Conservation (phyloP, 371 early-diverging fungal species). For the Lichtheimia ornata region DNA sequence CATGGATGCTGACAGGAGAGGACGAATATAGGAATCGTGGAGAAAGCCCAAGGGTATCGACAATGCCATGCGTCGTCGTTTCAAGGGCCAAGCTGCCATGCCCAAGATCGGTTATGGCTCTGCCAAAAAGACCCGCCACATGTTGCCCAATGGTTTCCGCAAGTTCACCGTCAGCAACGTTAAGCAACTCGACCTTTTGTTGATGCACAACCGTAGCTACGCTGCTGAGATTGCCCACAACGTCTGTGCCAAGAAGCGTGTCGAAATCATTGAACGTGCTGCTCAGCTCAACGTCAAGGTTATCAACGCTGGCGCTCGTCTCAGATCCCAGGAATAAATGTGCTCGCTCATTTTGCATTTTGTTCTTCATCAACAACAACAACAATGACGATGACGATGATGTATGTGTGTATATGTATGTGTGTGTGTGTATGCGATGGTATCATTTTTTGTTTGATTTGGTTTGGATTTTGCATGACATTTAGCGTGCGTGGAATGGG, state of each 20-base stretch:
- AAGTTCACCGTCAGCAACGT: conserved; percentile 96
- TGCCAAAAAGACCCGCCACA: conserved; percentile 94
- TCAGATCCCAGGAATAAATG: conserved; percentile 87
- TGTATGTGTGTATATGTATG: not conserved
- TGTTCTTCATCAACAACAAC: not conserved
- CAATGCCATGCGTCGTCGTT: conserved; percentile 97
- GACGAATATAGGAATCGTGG: conserved; percentile 88
- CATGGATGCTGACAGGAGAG: not conserved
- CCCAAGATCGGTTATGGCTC: conserved; percentile 99
- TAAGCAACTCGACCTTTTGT: conserved; percentile 94
- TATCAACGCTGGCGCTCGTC: conserved; percentile 95
- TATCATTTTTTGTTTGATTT: not conserved
- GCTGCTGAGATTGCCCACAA: conserved; percentile 99
- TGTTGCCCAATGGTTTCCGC: conserved; percentile 98
- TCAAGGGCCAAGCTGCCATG: conserved; percentile 98
- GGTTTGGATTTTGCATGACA: not conserved
- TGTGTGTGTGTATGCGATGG: not conserved
- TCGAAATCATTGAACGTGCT: conserved; percentile 97
- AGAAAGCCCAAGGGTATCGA: conserved; percentile 99
- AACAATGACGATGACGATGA: not conserved
- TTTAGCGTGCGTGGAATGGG: not conserved
- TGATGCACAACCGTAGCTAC: conserved; percentile 99
- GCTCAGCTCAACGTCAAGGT: conserved; percentile 97
- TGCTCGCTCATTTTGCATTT: not conserved
- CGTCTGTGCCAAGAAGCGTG: conserved; percentile 97